A percentile compares a stretch with the other conserved stretches of the same genome.
Evolutionary conservation across 352 stramenopile species (phyloP).

Genomic region (Aphanomyces euteiches): DNA sequence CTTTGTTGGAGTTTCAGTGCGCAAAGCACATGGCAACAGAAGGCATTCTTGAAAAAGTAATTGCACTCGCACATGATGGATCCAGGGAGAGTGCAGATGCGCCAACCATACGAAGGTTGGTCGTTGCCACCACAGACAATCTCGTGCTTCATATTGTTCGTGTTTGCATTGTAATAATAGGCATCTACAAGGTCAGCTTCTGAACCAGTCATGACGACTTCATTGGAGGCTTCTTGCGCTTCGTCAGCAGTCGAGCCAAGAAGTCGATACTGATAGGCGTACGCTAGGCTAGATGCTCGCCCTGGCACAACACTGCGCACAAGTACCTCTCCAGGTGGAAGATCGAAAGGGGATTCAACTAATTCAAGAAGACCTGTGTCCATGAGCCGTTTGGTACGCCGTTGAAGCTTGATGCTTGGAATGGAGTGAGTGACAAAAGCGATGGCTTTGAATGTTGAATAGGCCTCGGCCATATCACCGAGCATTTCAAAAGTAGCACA

Average conservation of each 20-base stretch:
- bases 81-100: neutral
- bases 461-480: neutral
- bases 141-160: neutral
- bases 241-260: neutral
- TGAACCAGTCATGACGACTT: neutral
- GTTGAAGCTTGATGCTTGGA: neutral
- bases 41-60: neutral
- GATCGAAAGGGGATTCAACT: neutral
- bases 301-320: neutral
- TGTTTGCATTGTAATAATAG: neutral
- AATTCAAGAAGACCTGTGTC: neutral
- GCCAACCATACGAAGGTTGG: neutral
- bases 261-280: neutral
- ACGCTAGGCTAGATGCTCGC: neutral
- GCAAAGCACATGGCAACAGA: neutral
- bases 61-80: neutral
- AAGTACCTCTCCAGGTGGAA: neutral
- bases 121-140: neutral
- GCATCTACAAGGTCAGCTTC: neutral
- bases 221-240: neutral
- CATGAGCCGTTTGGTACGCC: neutral
- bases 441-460: neutral
- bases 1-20: neutral
- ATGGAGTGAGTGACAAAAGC: neutral
- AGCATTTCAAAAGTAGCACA: conserved; percentile 1